Evolutionary conservation across 2,329 filamentous ascomycete genomes (phyloP).

Genomic region (Diaporthe helianthi): DNA sequence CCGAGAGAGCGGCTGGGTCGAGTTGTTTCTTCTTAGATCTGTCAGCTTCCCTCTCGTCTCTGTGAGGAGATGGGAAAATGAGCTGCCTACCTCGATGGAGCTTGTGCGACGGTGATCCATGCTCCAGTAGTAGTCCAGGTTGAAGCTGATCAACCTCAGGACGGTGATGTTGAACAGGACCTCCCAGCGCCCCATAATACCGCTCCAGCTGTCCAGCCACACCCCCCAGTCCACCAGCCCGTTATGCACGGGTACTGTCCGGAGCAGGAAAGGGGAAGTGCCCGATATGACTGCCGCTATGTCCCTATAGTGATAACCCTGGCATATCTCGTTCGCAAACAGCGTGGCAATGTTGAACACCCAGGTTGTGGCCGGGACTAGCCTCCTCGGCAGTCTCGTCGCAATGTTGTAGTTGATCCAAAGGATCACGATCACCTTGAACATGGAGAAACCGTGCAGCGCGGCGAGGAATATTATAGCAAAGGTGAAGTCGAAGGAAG

Average conservation of each 20-base stretch:
- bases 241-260: conserved; percentile 43
- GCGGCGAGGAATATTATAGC: conserved; percentile 78
- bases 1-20: conserved; percentile 84
- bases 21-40: conserved; percentile 93
- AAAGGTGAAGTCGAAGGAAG: conserved; percentile 84
- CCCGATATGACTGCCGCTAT: conserved; percentile 62
- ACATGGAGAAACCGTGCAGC: conserved; percentile 83
- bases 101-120: conserved; percentile 68
- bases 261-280: conserved; percentile 27
- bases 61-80: not conserved
- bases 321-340: conserved; percentile 86
- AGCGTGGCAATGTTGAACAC: conserved; percentile 84
- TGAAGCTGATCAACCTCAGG: conserved; percentile 92
- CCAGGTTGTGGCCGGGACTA: conserved; percentile 83
- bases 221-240: conserved; percentile 66
- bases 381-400: conserved; percentile 71
- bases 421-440: conserved; percentile 84
- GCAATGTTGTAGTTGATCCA: conserved; percentile 83
- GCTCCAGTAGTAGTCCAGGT: conserved; percentile 96
- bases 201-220: conserved; percentile 80
- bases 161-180: conserved; percentile 98
- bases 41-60: conserved; percentile 59
- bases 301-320: conserved; percentile 75
- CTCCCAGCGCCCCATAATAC: conserved; percentile 90
- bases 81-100: conserved; percentile 77